A percentile compares a stretch with the other conserved stretches of the same genome.
Evolutionary conservation across 345 rosid species (phyloP).

Genomic region (Noccaea bulbosa): DNA sequence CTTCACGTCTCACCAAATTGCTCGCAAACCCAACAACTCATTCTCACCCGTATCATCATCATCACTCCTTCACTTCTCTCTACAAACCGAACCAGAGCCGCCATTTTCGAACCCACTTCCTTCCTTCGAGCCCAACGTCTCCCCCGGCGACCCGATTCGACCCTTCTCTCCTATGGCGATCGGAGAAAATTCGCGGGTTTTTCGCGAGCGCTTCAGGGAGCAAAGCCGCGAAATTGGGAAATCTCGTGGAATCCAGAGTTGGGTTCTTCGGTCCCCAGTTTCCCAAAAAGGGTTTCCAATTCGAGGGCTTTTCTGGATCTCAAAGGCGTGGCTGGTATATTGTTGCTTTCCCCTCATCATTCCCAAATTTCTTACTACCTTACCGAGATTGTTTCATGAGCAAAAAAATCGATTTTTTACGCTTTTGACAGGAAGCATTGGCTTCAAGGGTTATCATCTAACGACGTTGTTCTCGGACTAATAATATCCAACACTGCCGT

Average conservation of each 20-base stretch:
- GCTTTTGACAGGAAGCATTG: constrained; percentile 64
- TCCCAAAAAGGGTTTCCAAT: constrained; percentile 42
- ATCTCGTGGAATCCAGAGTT: constrained; percentile 45
- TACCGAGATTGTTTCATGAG: neutral
- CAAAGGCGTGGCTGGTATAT: constrained; percentile 52
- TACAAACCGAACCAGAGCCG: constrained; percentile 37
- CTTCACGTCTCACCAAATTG: constrained; percentile 48
- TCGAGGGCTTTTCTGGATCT: constrained; percentile 37
- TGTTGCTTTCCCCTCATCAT: neutral
- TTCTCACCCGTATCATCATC: constrained; percentile 29
- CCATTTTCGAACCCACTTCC: constrained; percentile 30
- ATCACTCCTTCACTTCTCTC: constrained; percentile 26
- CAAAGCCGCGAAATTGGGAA: constrained; percentile 41
- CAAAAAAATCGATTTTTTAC: neutral
- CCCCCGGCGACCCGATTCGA: constrained; percentile 32
- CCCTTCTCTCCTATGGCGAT: constrained; percentile 45
- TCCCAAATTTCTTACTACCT: neutral
- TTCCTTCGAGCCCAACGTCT: constrained; percentile 22
- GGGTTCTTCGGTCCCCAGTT: constrained; percentile 42
- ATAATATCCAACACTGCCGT: constrained; percentile 68
- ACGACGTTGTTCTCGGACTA: constrained; percentile 67
- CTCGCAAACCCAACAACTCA: constrained; percentile 29
- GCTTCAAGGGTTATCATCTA: constrained; percentile 48
- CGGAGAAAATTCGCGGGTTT: constrained; percentile 45
- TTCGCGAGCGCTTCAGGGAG: constrained; percentile 44